phyloP scores from a whole-genome alignment of 2,329 filamentous ascomycete species.

The Pseudopithomyces chartarum region DNA sequence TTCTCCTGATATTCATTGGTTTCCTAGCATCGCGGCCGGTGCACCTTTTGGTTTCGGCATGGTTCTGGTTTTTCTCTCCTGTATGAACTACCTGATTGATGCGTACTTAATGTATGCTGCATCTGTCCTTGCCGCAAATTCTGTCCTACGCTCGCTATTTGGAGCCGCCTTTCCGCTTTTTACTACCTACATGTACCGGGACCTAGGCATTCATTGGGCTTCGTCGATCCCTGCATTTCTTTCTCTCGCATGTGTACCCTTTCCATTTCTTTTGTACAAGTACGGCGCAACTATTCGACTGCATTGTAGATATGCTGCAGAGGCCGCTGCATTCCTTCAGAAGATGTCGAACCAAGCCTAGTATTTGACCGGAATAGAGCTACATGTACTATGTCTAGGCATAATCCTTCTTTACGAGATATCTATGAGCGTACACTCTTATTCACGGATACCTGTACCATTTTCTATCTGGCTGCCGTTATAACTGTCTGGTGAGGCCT shows the following conservation, averaged over 20 bases:
- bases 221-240: slow-evolving; percentile 75
- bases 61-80: slow-evolving; percentile 41
- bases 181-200: slow-evolving; percentile 15
- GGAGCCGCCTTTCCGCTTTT: slow-evolving; percentile 48
- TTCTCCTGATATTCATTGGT: slow-evolving; percentile 58
- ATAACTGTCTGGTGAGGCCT: no score
- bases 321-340: slow-evolving; percentile 50
- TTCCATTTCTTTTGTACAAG: slow-evolving; percentile 76
- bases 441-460: no score
- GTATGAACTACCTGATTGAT: slow-evolving; percentile 72
- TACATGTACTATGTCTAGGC: no score
- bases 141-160: slow-evolving; percentile 52
- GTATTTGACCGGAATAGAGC: no score
- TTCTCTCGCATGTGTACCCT: slow-evolving; percentile 72
- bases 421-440: no score
- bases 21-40: slow-evolving; percentile 57
- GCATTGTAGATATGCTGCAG: slow-evolving; percentile 71
- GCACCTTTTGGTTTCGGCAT: slow-evolving; percentile 52
- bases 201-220: slow-evolving; percentile 52
- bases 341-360: no score
- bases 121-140: slow-evolving; percentile 45
- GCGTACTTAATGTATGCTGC: slow-evolving; percentile 56
- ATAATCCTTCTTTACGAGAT: no score
- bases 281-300: slow-evolving; percentile 68
- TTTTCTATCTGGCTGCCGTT: no score